Conservation (phyloP, 129 eudicot genomes). For the Daucus carota region DH1_v3.0 NC_030389.2:36077001-36077500, state of each 20-base stretch:
- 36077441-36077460: background rate
- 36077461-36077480: background rate
- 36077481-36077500: background rate
- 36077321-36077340: background rate
- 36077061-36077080: background rate
- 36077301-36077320: background rate
- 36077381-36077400: no score
- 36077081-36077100: background rate
- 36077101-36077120: background rate
- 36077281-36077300: no score
- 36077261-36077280: no score
- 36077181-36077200: no score
- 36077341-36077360: background rate
- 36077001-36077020: background rate
- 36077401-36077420: background rate
- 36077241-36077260: background rate
- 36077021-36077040: background rate
- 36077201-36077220: no score
- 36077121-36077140: background rate
- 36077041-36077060: background rate
- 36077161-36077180: no score
- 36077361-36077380: background rate
- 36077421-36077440: background rate
- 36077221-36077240: background rate
- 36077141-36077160: background rate